Conservation (phyloP, 371 early-diverging fungal genomes). For the Syncephalastrum monosporum region DNA sequence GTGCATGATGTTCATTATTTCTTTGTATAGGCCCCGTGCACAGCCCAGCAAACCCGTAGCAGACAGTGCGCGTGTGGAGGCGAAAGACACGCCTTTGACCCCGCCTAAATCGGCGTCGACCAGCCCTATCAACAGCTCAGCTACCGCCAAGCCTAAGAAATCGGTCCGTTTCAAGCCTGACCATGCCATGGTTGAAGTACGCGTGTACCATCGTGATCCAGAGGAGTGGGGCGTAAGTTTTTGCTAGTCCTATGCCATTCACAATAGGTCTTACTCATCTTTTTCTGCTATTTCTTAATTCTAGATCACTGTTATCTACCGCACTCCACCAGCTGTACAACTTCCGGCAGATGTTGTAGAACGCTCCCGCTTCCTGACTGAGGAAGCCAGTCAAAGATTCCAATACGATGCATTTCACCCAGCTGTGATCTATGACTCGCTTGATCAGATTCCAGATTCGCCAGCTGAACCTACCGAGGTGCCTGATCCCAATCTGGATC, state of each 20-base stretch:
- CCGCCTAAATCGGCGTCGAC: not conserved
- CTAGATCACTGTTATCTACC: not conserved
- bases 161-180: slow-evolving; percentile 24
- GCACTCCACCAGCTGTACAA: not conserved
- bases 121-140: not conserved
- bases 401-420: slow-evolving; percentile 12
- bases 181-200: slow-evolving; percentile 15
- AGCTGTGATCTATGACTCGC: slow-evolving; percentile 25
- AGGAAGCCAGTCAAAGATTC: slow-evolving; percentile 4
- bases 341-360: not conserved
- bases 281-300: not conserved
- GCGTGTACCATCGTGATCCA: slow-evolving; percentile 22
- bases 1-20: too few species aligned
- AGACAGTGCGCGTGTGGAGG: too few species aligned
- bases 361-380: slow-evolving; percentile 5
- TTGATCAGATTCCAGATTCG: slow-evolving; percentile 33
- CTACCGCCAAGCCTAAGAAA: slow-evolving; percentile 5
- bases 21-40: too few species aligned
- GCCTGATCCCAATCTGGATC: slow-evolving; percentile 8
- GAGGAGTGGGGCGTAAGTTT: slow-evolving; percentile 23
- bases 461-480: slow-evolving; percentile 32
- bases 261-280: not conserved
- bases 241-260: slow-evolving; percentile 2
- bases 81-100: too few species aligned
- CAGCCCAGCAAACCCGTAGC: too few species aligned